A percentile compares a stretch with the other conserved stretches of the same genome.
Evolutionary conservation across 1,284 basidiomycete genomes (phyloP).

Genomic region (Leccinum ponderosum): DNA sequence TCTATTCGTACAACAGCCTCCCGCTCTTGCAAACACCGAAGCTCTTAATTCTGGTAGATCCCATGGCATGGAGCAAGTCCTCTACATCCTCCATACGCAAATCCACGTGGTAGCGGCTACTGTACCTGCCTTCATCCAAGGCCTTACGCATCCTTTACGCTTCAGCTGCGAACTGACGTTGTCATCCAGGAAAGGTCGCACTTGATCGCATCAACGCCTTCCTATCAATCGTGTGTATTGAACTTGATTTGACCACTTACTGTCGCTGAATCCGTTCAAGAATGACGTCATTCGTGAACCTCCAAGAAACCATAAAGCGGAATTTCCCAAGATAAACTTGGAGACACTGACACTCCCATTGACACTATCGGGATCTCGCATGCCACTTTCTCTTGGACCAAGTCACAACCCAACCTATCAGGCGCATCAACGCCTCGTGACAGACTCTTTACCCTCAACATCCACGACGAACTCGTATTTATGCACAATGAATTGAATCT

Average conservation of each 20-base stretch:
- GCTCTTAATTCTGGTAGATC: conserved; percentile 80
- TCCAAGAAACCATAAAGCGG: conserved; percentile 5
- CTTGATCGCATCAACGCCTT: conserved; percentile 22
- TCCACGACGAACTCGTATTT: conserved; percentile 58
- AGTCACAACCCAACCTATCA: conserved; percentile 8
- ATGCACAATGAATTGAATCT: conserved; percentile 59
- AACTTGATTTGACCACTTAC: neutral
- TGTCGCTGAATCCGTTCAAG: conserved; percentile 1
- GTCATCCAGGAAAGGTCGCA: conserved; percentile 6
- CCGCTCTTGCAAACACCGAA: conserved; percentile 51
- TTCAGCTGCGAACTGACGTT: neutral
- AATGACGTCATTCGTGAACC: conserved; percentile 1
- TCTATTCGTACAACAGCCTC: conserved; percentile 48
- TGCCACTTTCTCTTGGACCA: conserved; percentile 36
- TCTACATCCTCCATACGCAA: conserved; percentile 27
- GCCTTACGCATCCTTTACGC: conserved; percentile 1
- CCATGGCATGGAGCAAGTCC: conserved; percentile 80
- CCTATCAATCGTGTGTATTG: conserved; percentile 7
- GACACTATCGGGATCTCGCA: conserved; percentile 35
- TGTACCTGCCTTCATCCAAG: conserved; percentile 29
- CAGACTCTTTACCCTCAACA: conserved; percentile 45
- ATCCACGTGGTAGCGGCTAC: conserved; percentile 21
- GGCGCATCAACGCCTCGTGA: conserved; percentile 18
- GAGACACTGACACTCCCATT: neutral
- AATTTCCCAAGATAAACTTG: neutral